Evolutionary conservation across 371 early-diverging fungal genomes (phyloP), one percentile per base, ranked within the genome.

Genomic region (Blakeslea trispora): DNA sequence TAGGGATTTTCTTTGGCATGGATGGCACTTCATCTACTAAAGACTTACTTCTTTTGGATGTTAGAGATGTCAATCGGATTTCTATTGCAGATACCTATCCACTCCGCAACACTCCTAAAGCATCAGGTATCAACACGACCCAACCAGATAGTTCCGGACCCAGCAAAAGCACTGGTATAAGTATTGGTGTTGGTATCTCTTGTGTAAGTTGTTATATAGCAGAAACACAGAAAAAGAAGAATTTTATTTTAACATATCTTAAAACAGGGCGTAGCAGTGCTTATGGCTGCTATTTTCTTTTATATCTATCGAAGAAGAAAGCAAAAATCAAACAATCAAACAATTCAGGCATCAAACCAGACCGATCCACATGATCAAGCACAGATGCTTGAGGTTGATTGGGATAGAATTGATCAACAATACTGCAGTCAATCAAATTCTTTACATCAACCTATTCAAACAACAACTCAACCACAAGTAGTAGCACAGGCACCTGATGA

Each of bases 1-100:
- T 53, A 2, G 43, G 43, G 31, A 53, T 53, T n/a, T 7, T 53
- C 34, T 53, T 53, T 22, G 53, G 53, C 15, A 0, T 44, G 28
- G 5, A 22, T 13, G 6, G 5, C n/a, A 18, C 17, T 6, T 34
- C 28, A 2, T 34, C 34, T 7, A 43, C 35, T 7, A 53, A 44
- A 14, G 22, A 53, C 9, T 22, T 53, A 6, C 32, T 53, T 8
- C n/a, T 53, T 34, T 35, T 53, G 35, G 53, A 53, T 22, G 45
- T 53, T 14, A 9, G 35, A 32, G 21, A 53, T 9, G 35, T 45
- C 22, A 34, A 34, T 21, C 11, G 32, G 6, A 17, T 53, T 1
- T 11, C 53, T 5, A 44, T 53, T 34, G 19, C 34, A 19, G 24
- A 21, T 9, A 14, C 2, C 13, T 50, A 23, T 8, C 50, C 50